phyloP scores from a whole-genome alignment of 192 early-diverging fungal genomes.

The Gigaspora rosea region DNA sequence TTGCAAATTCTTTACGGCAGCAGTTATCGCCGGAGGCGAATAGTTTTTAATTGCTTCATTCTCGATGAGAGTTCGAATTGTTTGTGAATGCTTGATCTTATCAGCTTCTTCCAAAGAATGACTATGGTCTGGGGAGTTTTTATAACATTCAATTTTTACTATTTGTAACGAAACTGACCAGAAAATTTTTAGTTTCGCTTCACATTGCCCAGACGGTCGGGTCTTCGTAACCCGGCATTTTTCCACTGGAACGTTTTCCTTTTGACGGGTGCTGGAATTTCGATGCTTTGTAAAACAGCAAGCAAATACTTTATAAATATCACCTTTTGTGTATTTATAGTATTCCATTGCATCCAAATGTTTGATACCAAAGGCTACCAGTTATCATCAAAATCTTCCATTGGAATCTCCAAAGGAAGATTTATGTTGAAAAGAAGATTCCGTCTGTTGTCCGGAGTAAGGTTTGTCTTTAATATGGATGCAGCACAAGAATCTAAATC shows the following conservation, averaged over 20 bases:
- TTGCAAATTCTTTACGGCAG: not conserved
- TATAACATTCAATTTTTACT: not conserved
- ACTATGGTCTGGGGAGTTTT: not conserved
- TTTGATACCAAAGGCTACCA: not conserved
- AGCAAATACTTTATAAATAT: not conserved
- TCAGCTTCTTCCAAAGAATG: constrained; percentile 3
- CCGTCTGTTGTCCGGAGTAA: too few species aligned
- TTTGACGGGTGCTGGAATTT: not conserved
- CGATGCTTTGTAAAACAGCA: not conserved
- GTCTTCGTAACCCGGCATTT: constrained; percentile 3
- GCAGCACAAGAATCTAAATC: too few species aligned
- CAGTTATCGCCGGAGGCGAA: not conserved
- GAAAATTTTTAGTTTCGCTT: not conserved
- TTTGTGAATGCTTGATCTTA: not conserved
- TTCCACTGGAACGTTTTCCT: not conserved
- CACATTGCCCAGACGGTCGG: not conserved
- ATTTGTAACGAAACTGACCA: not conserved
- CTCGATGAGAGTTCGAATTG: not conserved
- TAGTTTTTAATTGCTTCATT: constrained; percentile 10
- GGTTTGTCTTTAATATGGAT: too few species aligned
- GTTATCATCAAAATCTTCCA: not conserved
- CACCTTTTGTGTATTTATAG: constrained; percentile 9
- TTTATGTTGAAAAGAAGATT: too few species aligned
- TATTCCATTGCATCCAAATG: not conserved
- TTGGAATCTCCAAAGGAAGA: not conserved